phyloP scores from a whole-genome alignment of 495 filamentous ascomycete species.

The Aspergillus saccharolyticus region DNA sequence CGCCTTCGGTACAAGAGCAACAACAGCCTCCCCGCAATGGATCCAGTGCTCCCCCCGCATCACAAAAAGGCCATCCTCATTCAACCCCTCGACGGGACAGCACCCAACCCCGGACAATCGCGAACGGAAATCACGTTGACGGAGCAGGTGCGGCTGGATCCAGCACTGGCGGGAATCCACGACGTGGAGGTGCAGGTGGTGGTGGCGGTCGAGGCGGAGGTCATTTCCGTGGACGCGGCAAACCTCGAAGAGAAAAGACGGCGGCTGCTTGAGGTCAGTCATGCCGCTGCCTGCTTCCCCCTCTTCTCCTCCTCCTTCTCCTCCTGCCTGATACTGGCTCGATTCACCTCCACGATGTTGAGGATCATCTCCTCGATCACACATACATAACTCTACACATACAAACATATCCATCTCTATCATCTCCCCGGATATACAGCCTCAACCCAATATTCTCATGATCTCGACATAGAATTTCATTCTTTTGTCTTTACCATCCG shows the following conservation, averaged over 20 bases:
- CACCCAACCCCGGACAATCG: constrained; percentile 3
- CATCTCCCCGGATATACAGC: no score
- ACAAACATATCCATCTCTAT: no score
- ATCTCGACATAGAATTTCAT: no score
- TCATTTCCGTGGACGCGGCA: constrained; percentile 8
- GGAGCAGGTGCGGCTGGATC: neutral
- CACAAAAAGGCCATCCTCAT: neutral
- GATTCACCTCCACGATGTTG: no score
- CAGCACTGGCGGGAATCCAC: constrained; percentile 14
- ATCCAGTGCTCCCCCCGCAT: neutral
- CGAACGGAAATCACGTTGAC: constrained; percentile 8
- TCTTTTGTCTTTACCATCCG: no score
- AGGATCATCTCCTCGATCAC: no score
- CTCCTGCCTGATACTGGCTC: no score
- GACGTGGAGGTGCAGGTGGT: constrained; percentile 1
- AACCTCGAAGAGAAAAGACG: neutral
- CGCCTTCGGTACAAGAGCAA: constrained; percentile 9
- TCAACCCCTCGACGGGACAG: constrained; percentile 8
- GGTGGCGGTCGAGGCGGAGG: constrained; percentile 2
- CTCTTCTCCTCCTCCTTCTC: no score
- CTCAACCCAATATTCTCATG: no score
- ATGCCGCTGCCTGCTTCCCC: no score
- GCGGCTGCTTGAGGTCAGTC: neutral
- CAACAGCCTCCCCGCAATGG: constrained; percentile 8
- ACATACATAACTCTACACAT: no score